A percentile compares a stretch with the other conserved stretches of the same genome.
Conservation (phyloP, 306 rosid genomes). For the Lathyrus oleraceus region DNA sequence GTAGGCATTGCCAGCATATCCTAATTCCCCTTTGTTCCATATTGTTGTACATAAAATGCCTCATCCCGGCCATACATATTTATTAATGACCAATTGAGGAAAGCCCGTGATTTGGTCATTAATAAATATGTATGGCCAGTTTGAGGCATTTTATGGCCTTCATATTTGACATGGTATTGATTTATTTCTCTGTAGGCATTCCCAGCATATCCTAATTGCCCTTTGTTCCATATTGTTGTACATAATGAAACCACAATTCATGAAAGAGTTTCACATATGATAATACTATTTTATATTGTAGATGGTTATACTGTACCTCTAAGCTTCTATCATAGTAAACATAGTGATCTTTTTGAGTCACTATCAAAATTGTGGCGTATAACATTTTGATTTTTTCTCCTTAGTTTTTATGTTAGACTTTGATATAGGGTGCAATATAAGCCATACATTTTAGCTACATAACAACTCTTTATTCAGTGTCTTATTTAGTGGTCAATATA, state of each 20-base stretch:
- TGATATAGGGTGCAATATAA: slow-evolving; percentile 8
- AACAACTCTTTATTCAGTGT: neutral
- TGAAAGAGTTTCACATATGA: neutral
- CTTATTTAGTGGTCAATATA: neutral
- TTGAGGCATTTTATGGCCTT: slow-evolving; percentile 8
- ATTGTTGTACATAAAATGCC: slow-evolving; percentile 4
- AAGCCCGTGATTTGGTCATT: slow-evolving; percentile 1
- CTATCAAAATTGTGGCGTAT: neutral
- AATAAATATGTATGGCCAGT: neutral
- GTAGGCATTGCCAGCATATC: neutral
- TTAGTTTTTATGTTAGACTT: neutral
- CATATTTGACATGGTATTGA: neutral
- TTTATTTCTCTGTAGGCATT: slow-evolving; percentile 2
- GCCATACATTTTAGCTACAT: neutral
- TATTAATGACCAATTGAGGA: neutral
- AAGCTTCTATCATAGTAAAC: slow-evolving; percentile 13
- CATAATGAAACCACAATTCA: slow-evolving; percentile 5
- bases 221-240: neutral
- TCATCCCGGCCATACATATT: neutral
- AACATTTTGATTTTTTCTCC: neutral
- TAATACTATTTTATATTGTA: slow-evolving; percentile 11
- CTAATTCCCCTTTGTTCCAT: neutral
- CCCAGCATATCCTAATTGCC: slow-evolving; percentile 10
- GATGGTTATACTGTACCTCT: neutral
- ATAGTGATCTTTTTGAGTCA: neutral